phyloP scores from a whole-genome alignment of 257 asterid species.

The Solanum virginianum region DNA sequence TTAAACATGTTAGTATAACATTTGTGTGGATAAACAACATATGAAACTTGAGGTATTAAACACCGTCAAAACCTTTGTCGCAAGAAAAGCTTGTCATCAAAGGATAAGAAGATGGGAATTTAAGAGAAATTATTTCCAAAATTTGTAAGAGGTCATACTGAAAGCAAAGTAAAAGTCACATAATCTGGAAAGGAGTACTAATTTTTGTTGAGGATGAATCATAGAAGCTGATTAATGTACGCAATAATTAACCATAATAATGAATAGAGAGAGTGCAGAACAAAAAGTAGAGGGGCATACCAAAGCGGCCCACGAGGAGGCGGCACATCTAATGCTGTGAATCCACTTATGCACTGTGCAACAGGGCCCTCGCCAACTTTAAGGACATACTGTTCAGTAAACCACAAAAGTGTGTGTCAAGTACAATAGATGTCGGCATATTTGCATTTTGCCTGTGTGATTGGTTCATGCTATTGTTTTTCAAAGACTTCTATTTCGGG shows the following conservation, averaged over 20 bases:
- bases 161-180: neutral
- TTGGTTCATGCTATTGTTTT: neutral
- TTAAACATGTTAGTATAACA: neutral
- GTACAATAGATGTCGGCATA: neutral
- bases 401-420: neutral
- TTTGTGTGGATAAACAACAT: neutral
- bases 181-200: neutral
- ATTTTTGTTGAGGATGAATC: neutral
- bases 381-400: constrained; percentile 47
- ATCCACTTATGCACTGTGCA: constrained; percentile 80
- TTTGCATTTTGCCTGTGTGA: neutral
- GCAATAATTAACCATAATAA: neutral
- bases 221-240: neutral
- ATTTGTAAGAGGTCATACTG: neutral
- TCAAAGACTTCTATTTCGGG: neutral
- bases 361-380: constrained; percentile 66
- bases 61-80: neutral
- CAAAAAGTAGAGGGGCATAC: constrained; percentile 14
- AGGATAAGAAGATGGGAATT: neutral
- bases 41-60: neutral
- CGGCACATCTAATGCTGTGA: constrained; percentile 66
- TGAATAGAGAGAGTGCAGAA: neutral
- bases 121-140: neutral
- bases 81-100: neutral
- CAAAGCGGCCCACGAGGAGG: constrained; percentile 94